These are phyloP conservation scores for Laguncularia racemosa DNA, from an alignment of 345 rosid species.

Conservation along the genomic window DNA sequence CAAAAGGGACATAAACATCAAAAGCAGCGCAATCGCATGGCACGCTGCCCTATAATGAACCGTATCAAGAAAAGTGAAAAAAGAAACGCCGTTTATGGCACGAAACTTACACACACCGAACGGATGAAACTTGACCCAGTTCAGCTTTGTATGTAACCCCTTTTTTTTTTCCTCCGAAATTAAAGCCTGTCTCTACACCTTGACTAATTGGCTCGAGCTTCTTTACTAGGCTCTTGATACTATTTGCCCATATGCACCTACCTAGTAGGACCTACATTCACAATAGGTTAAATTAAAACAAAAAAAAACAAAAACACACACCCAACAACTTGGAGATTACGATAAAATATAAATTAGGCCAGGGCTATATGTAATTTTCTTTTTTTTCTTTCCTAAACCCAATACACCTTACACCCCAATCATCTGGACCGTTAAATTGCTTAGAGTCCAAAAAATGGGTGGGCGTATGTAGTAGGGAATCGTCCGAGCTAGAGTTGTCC, in stretches of 20 bases:
- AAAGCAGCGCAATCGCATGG: too few relatives aligned
- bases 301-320: too few relatives aligned
- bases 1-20: too few relatives aligned
- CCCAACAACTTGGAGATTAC: too few relatives aligned
- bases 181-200: conserved; percentile 10
- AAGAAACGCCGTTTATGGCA: conserved; percentile 15
- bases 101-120: conserved; percentile 11
- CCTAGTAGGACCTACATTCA: too few relatives aligned
- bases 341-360: too few relatives aligned
- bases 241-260: not conserved
- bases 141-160: too few relatives aligned
- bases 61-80: not conserved
- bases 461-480: too few relatives aligned
- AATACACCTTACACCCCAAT: not conserved
- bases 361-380: too few relatives aligned
- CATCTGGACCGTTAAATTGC: not conserved
- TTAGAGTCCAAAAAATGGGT: not conserved
- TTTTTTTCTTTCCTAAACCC: too few relatives aligned
- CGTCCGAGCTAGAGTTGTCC: conserved; percentile 49
- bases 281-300: too few relatives aligned
- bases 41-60: not conserved
- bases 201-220: conserved; percentile 13
- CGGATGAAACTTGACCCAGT: not conserved
- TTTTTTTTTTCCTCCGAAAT: too few relatives aligned
- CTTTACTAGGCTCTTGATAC: not conserved